These are phyloP conservation scores for Castanopsis chinensis DNA, from an alignment of 306 rosid species.

Conservation along the genomic window DNA sequence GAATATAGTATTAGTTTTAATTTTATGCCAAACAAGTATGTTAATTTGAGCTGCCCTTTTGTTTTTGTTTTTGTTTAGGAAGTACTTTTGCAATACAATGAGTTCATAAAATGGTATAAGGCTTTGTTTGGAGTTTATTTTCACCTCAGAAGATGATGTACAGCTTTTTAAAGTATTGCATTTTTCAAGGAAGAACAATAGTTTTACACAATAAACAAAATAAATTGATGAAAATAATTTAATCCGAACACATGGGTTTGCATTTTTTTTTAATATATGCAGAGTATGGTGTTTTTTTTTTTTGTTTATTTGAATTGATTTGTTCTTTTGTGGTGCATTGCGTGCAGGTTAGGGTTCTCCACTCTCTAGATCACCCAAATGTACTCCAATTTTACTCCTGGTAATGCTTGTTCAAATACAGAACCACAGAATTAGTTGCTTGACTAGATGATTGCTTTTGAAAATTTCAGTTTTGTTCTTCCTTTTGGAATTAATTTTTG, in stretches of 20 bases:
- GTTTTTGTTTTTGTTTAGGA: not conserved
- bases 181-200: no score
- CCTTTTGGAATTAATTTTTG: not conserved
- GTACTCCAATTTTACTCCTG: constrained; percentile 79
- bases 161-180: no score
- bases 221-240: no score
- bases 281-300: not conserved
- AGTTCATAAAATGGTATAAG: not conserved
- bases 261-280: no score
- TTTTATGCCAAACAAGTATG: not conserved
- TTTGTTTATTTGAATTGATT: not conserved
- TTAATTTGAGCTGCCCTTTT: not conserved
- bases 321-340: not conserved
- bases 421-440: not conserved
- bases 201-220: no score
- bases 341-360: constrained; percentile 89
- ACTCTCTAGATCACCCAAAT: constrained; percentile 73
- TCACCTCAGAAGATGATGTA: no score
- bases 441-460: not conserved
- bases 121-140: no score
- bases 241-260: no score
- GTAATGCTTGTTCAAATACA: constrained; percentile 33
- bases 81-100: not conserved
- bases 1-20: not conserved
- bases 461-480: not conserved